Conservation (phyloP, 164 flowering plant species). For the Kalanchoe fedtschenkoi region DNA sequence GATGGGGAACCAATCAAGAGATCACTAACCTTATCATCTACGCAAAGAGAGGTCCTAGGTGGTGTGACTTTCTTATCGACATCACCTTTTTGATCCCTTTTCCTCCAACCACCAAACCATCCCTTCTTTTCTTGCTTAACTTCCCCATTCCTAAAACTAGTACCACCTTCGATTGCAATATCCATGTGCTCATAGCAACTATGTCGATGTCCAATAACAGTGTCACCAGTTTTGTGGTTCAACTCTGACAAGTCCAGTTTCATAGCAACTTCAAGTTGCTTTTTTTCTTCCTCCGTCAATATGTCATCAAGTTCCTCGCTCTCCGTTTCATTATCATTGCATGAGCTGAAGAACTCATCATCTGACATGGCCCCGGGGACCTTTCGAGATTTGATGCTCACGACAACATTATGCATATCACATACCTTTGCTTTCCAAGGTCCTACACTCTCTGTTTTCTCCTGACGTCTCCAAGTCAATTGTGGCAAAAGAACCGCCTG, state of each 20-base stretch:
- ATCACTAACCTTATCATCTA: constrained; percentile 77
- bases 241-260: constrained; percentile 50
- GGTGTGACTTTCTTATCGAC: constrained; percentile 40
- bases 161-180: constrained; percentile 43
- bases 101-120: constrained; percentile 77
- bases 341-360: constrained; percentile 55
- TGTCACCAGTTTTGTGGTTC: constrained; percentile 33
- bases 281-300: constrained; percentile 76
- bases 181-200: constrained; percentile 60
- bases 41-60: constrained; percentile 66
- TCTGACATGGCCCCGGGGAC: constrained; percentile 85
- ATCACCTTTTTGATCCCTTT: constrained; percentile 43
- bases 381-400: constrained; percentile 70
- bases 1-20: constrained; percentile 64
- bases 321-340: constrained; percentile 56
- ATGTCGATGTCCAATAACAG: constrained; percentile 48
- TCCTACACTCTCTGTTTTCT: constrained; percentile 66
- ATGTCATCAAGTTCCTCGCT: constrained; percentile 51
- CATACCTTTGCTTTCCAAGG: constrained; percentile 76
- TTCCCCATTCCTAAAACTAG: constrained; percentile 41
- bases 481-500: constrained; percentile 78
- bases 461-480: constrained; percentile 73
- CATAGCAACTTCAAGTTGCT: constrained; percentile 75
- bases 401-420: constrained; percentile 84
- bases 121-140: constrained; percentile 63